phyloP scores from a whole-genome alignment of 2,329 filamentous ascomycete species.

The Monosporascus sp. region DNA sequence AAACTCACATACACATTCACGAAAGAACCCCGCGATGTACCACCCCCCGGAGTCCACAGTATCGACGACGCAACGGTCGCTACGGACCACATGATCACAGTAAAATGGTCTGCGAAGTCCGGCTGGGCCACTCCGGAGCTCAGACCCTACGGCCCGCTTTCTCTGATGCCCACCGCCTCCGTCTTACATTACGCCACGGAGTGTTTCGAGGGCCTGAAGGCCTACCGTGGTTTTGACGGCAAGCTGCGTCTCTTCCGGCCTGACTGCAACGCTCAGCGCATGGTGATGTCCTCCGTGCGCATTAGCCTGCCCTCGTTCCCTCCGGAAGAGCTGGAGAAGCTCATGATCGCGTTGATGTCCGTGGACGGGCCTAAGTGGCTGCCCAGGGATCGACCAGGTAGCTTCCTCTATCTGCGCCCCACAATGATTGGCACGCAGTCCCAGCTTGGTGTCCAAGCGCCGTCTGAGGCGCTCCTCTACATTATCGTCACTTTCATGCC shows the following conservation, averaged over 20 bases:
- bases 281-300: conserved; percentile 41
- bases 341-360: conserved; percentile 62
- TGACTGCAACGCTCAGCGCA: conserved; percentile 54
- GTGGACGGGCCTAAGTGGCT: conserved; percentile 77
- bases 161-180: conserved; percentile 63
- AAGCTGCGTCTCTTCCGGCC: conserved; percentile 64
- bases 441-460: conserved; percentile 74
- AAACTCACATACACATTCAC: conserved; percentile 48
- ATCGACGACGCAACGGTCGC: conserved; percentile 45
- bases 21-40: conserved; percentile 21
- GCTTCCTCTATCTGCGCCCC: conserved; percentile 79
- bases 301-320: conserved; percentile 63
- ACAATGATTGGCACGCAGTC: conserved; percentile 80
- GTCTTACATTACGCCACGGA: conserved; percentile 72
- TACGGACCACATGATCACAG: conserved; percentile 85
- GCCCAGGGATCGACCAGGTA: conserved; percentile 60
- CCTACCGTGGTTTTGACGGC: conserved; percentile 65
- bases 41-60: conserved; percentile 21
- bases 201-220: conserved; percentile 69
- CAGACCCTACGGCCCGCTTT: conserved; percentile 60
- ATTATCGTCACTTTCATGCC: conserved; percentile 67
- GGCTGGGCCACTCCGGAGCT: conserved; percentile 65
- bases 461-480: conserved; percentile 82
- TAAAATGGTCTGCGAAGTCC: conserved; percentile 50
- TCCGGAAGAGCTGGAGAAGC: conserved; percentile 55